Percentiles rank a stretch among this genome's conserved stretches.
These are phyloP conservation scores for Moricandia moricandioides DNA, from an alignment of 345 rosid genomes.

Conservation along the genomic window DNA sequence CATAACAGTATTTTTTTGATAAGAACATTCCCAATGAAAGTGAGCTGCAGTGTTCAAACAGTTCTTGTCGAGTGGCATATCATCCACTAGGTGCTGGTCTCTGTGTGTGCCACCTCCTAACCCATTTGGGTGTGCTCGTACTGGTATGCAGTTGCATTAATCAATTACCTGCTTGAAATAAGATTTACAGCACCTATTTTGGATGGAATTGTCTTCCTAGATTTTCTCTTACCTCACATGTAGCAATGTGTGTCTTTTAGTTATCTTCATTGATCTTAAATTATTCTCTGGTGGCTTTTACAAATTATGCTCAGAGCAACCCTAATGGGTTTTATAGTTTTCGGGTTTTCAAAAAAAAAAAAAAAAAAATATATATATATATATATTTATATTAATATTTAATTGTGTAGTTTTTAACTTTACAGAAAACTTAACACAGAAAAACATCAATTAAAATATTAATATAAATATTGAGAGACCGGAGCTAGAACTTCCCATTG, in stretches of 20 bases:
- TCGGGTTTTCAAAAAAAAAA: too few species aligned
- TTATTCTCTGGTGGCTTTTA: background rate
- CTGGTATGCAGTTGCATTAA: conserved; percentile 51
- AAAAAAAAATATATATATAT: too few species aligned
- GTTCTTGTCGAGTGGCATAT: conserved; percentile 87
- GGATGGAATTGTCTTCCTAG: background rate
- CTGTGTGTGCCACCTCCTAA: conserved; percentile 76
- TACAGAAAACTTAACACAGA: too few species aligned
- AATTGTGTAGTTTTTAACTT: too few species aligned
- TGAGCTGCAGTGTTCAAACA: conserved; percentile 76
- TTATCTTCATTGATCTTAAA: background rate
- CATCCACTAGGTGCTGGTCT: conserved; percentile 99
- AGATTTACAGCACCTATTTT: conserved; percentile 1
- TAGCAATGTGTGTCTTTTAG: too few species aligned
- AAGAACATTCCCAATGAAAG: background rate
- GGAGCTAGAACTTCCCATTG: too few species aligned
- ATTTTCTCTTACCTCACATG: background rate
- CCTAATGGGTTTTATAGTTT: too few species aligned
- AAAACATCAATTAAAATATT: too few species aligned
- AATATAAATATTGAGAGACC: too few species aligned
- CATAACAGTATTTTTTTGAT: background rate
- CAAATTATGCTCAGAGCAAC: background rate
- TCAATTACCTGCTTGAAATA: conserved; percentile 10
- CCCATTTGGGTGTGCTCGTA: conserved; percentile 96
- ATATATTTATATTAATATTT: too few species aligned